Evolutionary conservation across 306 rosid genomes (phyloP), one percentile per base, ranked within the genome.

Genomic region (Rubus idaeus): DNA sequence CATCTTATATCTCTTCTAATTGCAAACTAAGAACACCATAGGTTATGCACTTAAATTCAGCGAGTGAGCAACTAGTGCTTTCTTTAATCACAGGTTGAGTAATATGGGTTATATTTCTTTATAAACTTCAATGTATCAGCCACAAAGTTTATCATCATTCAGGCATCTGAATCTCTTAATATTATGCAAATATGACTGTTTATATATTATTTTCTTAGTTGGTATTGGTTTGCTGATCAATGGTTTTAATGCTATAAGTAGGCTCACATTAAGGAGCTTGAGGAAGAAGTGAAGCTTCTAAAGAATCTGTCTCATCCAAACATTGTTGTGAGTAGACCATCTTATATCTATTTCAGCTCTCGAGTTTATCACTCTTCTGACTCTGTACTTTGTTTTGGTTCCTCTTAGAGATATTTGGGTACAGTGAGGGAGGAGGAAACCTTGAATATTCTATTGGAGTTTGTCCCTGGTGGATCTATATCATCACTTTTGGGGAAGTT

Each of bases 381-480:
- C 60, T 23, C 45, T 77, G 26, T 77, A 56, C 16, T 26, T 65
- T 73, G 49, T 78, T 81, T 83, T 83, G 55, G 80, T 79, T 61
- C 75, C 68, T 75, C 65, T 70, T 67, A 96, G 99, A 89, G 99
- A 87, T 96, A 96, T 84, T 87, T 96, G 86, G 99, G 98, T 73
- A 96, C 98, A 2, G 97, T 88, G 68, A 89, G 97, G 82, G 99
- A 96, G 87, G 99, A 91, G 70, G 97, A 90, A 55, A 86, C 92
- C 50, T 70, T 96, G 75, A 96, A 96, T 86, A 96, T 96, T 86
- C 85, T 96, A 73, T 71, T 96, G 80, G 99, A 96, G 77, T 96
- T 96, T 93, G 99, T 96, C 51, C 93, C 99, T 57, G 99, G 99
- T 81, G 99, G 99, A 81, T 96, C 99, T 52, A 96, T 96, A 82